Conservation (phyloP, 495 filamentous ascomycete genomes). For the Astrothelium subdiscretum region DNA sequence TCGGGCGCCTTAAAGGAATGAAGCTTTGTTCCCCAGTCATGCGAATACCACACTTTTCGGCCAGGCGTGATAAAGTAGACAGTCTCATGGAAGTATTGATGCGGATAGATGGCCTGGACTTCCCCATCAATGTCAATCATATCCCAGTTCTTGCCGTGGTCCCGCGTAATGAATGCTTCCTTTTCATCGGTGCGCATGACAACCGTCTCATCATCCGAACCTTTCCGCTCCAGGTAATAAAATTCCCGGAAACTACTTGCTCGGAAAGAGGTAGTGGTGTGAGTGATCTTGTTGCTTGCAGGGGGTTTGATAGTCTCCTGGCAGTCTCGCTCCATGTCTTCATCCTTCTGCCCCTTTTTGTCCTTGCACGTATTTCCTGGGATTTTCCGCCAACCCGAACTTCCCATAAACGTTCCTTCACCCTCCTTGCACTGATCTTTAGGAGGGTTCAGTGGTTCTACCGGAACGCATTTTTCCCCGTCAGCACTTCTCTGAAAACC, state of each 20-base stretch:
- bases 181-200: slow-evolving; percentile 59
- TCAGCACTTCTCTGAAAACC: slow-evolving; percentile 63
- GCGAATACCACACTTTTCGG: slow-evolving; percentile 62
- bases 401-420: slow-evolving; percentile 61
- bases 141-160: slow-evolving; percentile 82
- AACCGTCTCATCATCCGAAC: slow-evolving; percentile 65
- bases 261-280: slow-evolving; percentile 45
- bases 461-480: slow-evolving; percentile 50
- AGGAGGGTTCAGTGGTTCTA: slow-evolving; percentile 38
- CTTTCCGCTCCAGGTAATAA: slow-evolving; percentile 73
- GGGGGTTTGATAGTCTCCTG: slow-evolving; percentile 34
- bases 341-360: slow-evolving; percentile 43
- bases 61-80: slow-evolving; percentile 71
- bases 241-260: slow-evolving; percentile 46
- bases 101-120: slow-evolving; percentile 55
- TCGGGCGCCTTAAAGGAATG: slow-evolving; percentile 51
- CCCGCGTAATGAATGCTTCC: slow-evolving; percentile 56
- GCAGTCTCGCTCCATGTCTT: slow-evolving; percentile 47
- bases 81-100: slow-evolving; percentile 65
- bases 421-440: slow-evolving; percentile 54
- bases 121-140: slow-evolving; percentile 48
- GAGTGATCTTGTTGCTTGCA: slow-evolving; percentile 49
- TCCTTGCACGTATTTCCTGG: slow-evolving; percentile 76
- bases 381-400: slow-evolving; percentile 84
- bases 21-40: slow-evolving; percentile 58